Conservation (phyloP, 1,284 basidiomycete genomes). For the Coriolopsis trogii region DNA sequence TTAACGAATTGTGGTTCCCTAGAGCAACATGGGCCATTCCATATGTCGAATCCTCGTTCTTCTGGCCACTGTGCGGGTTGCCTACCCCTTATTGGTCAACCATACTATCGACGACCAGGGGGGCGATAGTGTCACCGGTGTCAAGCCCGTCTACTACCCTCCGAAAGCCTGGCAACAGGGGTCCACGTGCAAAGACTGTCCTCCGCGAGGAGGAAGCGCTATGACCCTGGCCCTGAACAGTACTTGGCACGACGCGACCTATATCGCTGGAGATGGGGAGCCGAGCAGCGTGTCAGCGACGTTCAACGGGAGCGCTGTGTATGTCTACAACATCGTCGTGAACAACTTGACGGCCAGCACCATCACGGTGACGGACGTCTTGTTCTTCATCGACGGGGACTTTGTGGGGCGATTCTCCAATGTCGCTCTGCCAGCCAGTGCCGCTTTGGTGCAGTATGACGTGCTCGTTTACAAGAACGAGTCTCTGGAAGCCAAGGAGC, state of each 20-base stretch:
- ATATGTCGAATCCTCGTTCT: too few species aligned
- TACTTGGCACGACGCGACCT: conserved; percentile 26
- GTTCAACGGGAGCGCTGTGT: conserved; percentile 7
- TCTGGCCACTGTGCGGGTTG: too few species aligned
- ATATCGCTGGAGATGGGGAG: not conserved
- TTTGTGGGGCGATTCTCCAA: not conserved
- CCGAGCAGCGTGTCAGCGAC: not conserved
- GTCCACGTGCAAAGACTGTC: conserved; percentile 14
- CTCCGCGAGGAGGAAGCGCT: conserved; percentile 1
- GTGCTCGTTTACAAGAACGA: not conserved
- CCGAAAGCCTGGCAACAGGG: conserved; percentile 21
- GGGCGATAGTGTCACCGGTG: conserved; percentile 18
- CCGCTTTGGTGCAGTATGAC: not conserved
- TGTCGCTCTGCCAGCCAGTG: not conserved
- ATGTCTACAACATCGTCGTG: conserved; percentile 12
- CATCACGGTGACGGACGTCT: not conserved
- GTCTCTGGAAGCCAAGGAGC: not conserved
- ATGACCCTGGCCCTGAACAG: conserved; percentile 10
- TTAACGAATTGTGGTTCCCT: too few species aligned
- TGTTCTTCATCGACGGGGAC: conserved; percentile 7
- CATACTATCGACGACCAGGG: conserved; percentile 28
- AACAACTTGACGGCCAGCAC: not conserved
- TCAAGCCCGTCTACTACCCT: conserved; percentile 18
- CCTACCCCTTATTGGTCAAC: too few species aligned
- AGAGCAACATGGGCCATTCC: too few species aligned